Evolutionary conservation across 1,139 yeast species (phyloP), one percentile per base, ranked within the genome.

Genomic region (Candida dubliniensis): DNA sequence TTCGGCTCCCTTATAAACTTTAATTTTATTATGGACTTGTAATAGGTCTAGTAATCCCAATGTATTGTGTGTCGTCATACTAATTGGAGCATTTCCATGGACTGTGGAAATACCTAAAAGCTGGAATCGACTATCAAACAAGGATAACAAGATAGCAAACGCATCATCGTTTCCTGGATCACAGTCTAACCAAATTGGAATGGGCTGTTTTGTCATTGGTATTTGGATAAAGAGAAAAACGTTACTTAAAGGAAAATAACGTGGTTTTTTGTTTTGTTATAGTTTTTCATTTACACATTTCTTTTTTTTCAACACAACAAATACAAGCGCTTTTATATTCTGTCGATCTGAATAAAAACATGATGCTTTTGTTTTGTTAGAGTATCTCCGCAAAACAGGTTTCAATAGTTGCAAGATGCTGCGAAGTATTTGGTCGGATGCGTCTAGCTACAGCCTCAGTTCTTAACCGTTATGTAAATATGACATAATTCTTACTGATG

Each of bases 121-220:
- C 9, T 80, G 59, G 59, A 83, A 79, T 34, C 73, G 65, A 0
- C 87, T 87, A 50, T 80, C 76, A 58, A 76, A 81, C 4, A 80
- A 67, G 0, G 87, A 79, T 33, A 89, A 55, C 14, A 87, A 66
- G 7, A 89, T 71, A 8, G 95, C 96, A 42, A 87, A 77, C 2
- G 89, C 87, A 57, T 89, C 97, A 59, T 89, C 96, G 56, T 87
- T 93, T 2, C 96, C 96, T 0, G 96, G 95, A 59, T 89, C 96
- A 59, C 96, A 89, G 64, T 89, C 96, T n/a, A 89, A 62, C 96
- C 96, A 87, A 6, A 87, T 56, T 0, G 91, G 91, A 15, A 84
- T 68, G 29, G 39, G 37, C 38, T 44, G 42, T 12, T 34, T 33
- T 13, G 49, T 46, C 48, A 45, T 43, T 11, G 25, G 10, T 18